A percentile compares a stretch with the other conserved stretches of the same genome.
phyloP scores from a whole-genome alignment of 768 basidiomycete genomes.

The Dacryopinax primogenitus region DNA sequence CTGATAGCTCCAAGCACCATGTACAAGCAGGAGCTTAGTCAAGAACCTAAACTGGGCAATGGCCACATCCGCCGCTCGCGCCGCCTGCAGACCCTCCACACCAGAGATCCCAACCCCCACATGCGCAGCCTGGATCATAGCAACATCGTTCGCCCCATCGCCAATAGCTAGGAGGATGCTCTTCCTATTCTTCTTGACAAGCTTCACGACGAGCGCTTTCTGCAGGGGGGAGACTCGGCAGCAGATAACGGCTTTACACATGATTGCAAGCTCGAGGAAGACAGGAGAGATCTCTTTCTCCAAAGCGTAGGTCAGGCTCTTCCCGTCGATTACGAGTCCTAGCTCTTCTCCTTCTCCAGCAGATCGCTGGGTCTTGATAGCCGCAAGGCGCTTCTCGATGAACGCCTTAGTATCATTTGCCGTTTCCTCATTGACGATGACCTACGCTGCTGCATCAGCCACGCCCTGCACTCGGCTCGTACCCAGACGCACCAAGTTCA shows the following conservation, averaged over 20 bases:
- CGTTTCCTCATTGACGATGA: conserved; percentile 86
- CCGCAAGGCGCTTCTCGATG: conserved; percentile 72
- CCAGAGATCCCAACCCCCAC: conserved; percentile 97
- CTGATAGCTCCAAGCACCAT: conserved; percentile 98
- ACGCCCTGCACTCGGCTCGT: too few species aligned
- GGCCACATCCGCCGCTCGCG: conserved; percentile 90
- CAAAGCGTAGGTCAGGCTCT: conserved; percentile 81
- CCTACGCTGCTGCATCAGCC: conserved; percentile 36
- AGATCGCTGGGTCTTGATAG: conserved; percentile 85
- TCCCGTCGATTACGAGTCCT: conserved; percentile 92
- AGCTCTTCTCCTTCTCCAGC: conserved; percentile 89
- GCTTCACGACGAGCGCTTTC: conserved; percentile 93
- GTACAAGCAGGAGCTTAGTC: conserved; percentile 88
- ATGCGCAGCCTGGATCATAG: conserved; percentile 98
- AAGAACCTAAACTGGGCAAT: conserved; percentile 95
- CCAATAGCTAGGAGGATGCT: conserved; percentile 92
- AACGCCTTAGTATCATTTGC: conserved; percentile 72
- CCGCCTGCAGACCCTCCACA: conserved; percentile 97
- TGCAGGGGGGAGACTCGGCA: conserved; percentile 97
- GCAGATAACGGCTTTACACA: conserved; percentile 98
- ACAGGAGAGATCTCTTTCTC: conserved; percentile 82
- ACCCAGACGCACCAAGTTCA: conserved; percentile 66
- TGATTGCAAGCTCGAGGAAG: conserved; percentile 87
- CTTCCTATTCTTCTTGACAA: conserved; percentile 95
- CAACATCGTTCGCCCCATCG: conserved; percentile 96